Conservation (phyloP, 1,284 basidiomycete species). For the Trichosporon ovoides region DNA sequence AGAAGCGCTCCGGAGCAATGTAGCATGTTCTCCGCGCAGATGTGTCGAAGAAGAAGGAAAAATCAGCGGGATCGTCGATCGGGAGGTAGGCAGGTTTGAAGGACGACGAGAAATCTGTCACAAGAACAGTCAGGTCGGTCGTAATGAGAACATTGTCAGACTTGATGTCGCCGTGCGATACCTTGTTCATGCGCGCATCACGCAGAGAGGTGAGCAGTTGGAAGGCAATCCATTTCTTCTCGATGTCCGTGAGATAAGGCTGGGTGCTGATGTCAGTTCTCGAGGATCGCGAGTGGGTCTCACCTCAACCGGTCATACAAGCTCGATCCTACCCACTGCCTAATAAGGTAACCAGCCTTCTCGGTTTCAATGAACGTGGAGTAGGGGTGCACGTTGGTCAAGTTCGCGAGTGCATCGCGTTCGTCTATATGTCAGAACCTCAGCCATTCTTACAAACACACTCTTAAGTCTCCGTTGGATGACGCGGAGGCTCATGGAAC, state of each 20-base stretch:
- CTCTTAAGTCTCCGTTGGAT: conserved; percentile 67
- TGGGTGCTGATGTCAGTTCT: conserved; percentile 64
- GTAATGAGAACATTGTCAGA: conserved; percentile 96
- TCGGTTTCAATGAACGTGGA: conserved; percentile 91
- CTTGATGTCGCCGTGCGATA: conserved; percentile 96
- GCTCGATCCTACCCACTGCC: conserved; percentile 92
- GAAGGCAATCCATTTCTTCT: conserved; percentile 98
- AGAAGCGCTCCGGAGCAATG: conserved; percentile 94
- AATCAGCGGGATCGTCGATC: conserved; percentile 93
- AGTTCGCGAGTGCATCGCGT: conserved; percentile 73
- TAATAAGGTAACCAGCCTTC: conserved; percentile 87
- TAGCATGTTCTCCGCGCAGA: conserved; percentile 91
- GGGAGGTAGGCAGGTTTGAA: conserved; percentile 96
- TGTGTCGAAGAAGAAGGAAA: conserved; percentile 97
- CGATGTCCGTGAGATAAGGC: conserved; percentile 82
- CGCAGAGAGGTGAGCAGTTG: conserved; percentile 82
- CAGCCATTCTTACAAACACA: conserved; percentile 38
- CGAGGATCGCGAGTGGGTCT: conserved; percentile 24
- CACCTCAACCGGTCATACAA: conserved; percentile 97
- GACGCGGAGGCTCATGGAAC: conserved; percentile 61
- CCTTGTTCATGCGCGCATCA: conserved; percentile 68
- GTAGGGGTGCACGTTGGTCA: conserved; percentile 84
- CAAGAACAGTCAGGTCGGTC: conserved; percentile 89
- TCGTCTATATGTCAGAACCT: conserved; percentile 57
- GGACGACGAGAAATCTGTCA: conserved; percentile 88